Evolutionary conservation across 2,329 filamentous ascomycete genomes (phyloP).

Genomic region (Aaosphaeria pasadenensis): DNA sequence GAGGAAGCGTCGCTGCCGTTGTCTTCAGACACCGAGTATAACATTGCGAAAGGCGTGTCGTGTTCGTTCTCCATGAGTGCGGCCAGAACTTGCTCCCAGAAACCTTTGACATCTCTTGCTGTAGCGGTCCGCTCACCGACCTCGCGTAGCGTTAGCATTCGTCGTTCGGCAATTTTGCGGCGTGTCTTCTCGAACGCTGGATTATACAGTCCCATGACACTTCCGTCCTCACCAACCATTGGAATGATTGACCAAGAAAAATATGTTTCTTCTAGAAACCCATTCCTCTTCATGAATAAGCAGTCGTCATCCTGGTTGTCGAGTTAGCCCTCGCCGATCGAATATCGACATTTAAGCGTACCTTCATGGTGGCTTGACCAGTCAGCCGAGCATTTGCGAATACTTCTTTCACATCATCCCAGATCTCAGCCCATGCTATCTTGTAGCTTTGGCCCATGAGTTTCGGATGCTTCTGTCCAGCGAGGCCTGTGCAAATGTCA

Average conservation of each 20-base stretch:
- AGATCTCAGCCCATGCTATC: constrained; percentile 71
- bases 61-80: constrained; percentile 71
- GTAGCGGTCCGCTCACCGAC: constrained; percentile 72
- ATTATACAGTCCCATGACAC: constrained; percentile 74
- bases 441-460: constrained; percentile 72
- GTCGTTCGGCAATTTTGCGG: constrained; percentile 72
- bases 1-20: constrained; percentile 69
- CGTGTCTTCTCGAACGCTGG: constrained; percentile 79
- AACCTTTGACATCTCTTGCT: constrained; percentile 68
- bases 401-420: constrained; percentile 66
- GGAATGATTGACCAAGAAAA: constrained; percentile 83
- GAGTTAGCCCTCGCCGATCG: not conserved
- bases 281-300: constrained; percentile 67
- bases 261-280: constrained; percentile 74
- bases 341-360: constrained; percentile 2
- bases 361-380: constrained; percentile 77
- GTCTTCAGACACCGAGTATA: constrained; percentile 74
- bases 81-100: constrained; percentile 68
- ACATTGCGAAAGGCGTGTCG: constrained; percentile 72
- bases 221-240: constrained; percentile 69
- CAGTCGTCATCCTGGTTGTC: constrained; percentile 63
- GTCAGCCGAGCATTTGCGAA: constrained; percentile 66
- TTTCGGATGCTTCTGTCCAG: constrained; percentile 71
- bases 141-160: constrained; percentile 76
- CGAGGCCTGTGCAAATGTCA: constrained; percentile 45